Evolutionary conservation across 1,284 basidiomycete species (phyloP).

Genomic region (Irpex sp.): DNA sequence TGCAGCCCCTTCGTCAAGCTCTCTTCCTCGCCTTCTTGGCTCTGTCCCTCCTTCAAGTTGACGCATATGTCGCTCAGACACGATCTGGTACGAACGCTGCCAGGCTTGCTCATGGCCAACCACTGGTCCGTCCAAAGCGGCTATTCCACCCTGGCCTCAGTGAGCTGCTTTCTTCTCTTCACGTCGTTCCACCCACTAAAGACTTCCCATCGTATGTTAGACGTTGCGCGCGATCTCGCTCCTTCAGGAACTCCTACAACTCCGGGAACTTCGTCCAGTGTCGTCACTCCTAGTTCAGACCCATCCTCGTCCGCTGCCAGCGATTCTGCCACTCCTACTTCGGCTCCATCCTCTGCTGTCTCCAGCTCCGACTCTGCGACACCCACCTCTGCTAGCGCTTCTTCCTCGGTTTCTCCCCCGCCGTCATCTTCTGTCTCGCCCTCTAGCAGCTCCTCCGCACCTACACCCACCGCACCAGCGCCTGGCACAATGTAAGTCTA

Average conservation of each 20-base stretch:
- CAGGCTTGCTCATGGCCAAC: constrained; percentile 7
- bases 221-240: constrained; percentile 1
- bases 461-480: constrained; percentile 1
- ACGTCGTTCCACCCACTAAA: background rate
- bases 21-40: constrained; percentile 15
- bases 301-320: background rate
- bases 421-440: background rate
- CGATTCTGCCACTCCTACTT: background rate
- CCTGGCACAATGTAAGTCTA: constrained; percentile 7
- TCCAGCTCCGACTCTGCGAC: background rate
- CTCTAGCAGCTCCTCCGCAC: background rate
- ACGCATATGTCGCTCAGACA: constrained; percentile 3
- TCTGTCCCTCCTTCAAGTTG: constrained; percentile 14
- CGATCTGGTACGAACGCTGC: constrained; percentile 3
- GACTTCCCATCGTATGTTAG: background rate
- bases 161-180: background rate
- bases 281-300: background rate
- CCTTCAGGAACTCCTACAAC: background rate
- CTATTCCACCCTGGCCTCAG: constrained; percentile 1
- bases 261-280: background rate
- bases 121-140: constrained; percentile 8
- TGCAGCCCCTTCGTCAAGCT: constrained; percentile 13
- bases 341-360: background rate
- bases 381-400: background rate
- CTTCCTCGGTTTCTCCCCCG: background rate